Conservation (phyloP, 2,329 filamentous ascomycete genomes). For the Triangularia setosa region DNA sequence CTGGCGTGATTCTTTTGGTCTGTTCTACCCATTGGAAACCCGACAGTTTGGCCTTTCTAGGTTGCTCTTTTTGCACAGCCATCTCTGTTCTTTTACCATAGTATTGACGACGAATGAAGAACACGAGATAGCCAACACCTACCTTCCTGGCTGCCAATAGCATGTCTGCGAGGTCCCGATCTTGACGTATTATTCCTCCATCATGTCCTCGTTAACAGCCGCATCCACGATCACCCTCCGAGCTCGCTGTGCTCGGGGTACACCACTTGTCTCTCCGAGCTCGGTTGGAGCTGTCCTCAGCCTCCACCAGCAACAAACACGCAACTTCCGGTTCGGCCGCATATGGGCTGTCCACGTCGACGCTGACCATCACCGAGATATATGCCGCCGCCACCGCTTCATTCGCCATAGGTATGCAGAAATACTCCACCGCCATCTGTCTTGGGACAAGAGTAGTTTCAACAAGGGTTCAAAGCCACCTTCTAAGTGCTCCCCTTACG, state of each 20-base stretch:
- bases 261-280: conserved; percentile 11
- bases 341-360: conserved; percentile 44
- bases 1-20: background rate
- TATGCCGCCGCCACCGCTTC: conserved; percentile 41
- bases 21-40: background rate
- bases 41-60: background rate
- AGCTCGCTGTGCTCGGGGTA: conserved; percentile 25
- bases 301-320: conserved; percentile 40
- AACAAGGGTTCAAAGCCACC: background rate
- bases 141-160: conserved; percentile 7
- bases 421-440: conserved; percentile 40
- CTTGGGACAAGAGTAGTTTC: conserved; percentile 40
- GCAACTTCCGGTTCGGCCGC: conserved; percentile 45
- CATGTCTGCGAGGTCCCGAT: conserved; percentile 11
- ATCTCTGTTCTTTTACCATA: background rate
- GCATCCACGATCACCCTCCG: conserved; percentile 30
- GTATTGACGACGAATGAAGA: conserved; percentile 12
- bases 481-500: background rate
- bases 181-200: background rate
- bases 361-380: conserved; percentile 39
- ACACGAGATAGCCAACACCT: conserved; percentile 13
- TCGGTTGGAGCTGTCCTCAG: conserved; percentile 19
- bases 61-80: background rate
- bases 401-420: conserved; percentile 46
- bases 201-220: conserved; percentile 33